These are phyloP conservation scores for Bacidia gigantensis DNA, from an alignment of 495 filamentous ascomycete genomes.

Conservation along the genomic window DNA sequence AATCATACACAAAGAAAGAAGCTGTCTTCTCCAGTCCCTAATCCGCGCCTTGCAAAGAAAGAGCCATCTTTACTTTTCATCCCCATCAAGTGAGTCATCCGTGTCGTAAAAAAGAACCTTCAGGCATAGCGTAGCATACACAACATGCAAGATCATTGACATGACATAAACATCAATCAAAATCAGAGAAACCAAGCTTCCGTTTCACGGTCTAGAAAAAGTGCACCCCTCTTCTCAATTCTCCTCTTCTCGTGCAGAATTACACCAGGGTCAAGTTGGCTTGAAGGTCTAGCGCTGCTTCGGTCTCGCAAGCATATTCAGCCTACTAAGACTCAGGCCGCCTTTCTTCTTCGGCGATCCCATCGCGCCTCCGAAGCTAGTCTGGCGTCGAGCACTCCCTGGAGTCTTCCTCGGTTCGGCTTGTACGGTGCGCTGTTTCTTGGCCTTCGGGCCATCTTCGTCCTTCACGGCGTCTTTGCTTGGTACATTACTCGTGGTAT, in stretches of 20 bases:
- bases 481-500: slow-evolving; percentile 15
- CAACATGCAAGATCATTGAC: too few species aligned
- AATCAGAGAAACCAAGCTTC: too few species aligned
- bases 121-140: too few species aligned
- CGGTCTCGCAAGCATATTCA: slow-evolving; percentile 39
- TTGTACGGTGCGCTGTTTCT: slow-evolving; percentile 23
- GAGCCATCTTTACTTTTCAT: background rate
- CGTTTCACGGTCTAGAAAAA: too few species aligned
- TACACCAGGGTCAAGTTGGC: background rate
- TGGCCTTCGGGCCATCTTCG: slow-evolving; percentile 31
- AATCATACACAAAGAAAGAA: too few species aligned
- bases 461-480: slow-evolving; percentile 26
- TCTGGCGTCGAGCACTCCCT: slow-evolving; percentile 20
- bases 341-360: slow-evolving; percentile 25
- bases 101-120: too few species aligned
- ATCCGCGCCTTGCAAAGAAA: background rate
- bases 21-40: background rate
- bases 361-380: slow-evolving; percentile 10
- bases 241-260: too few species aligned
- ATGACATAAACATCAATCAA: too few species aligned
- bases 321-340: slow-evolving; percentile 32
- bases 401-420: slow-evolving; percentile 24
- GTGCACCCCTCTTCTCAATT: too few species aligned
- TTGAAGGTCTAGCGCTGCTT: slow-evolving; percentile 19
- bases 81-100: too few species aligned